Evolutionary conservation across 495 filamentous ascomycete species (phyloP).

Genomic region (Xylaria longipes): DNA sequence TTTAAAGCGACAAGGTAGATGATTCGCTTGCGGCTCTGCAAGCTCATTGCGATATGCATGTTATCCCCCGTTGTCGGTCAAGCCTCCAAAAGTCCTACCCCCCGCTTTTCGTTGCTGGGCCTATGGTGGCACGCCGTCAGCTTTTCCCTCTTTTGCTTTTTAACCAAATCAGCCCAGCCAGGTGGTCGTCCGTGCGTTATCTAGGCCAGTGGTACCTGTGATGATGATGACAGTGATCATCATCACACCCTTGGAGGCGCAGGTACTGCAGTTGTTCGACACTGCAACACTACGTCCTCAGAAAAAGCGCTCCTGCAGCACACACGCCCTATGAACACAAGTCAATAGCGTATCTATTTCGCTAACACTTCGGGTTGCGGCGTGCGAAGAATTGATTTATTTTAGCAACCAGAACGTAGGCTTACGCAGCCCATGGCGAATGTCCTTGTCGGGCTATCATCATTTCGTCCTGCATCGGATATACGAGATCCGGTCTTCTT

Average conservation of each 20-base stretch:
- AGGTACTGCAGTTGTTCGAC: background rate
- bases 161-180: background rate
- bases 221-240: background rate
- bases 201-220: background rate
- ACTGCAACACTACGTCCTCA: background rate
- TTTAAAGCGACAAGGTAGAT: conserved; percentile 13
- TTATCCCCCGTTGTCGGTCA: background rate
- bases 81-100: conserved; percentile 7
- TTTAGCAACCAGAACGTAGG: background rate
- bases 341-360: background rate
- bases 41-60: conserved; percentile 9
- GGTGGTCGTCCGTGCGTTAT: background rate
- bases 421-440: background rate
- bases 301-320: background rate
- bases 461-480: background rate
- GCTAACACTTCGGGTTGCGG: background rate
- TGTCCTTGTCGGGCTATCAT: background rate
- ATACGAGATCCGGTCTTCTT: background rate
- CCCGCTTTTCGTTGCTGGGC: conserved; percentile 1
- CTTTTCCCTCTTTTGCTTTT: background rate
- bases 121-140: background rate
- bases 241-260: background rate
- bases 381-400: background rate
- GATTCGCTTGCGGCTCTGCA: conserved; percentile 21
- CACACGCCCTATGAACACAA: background rate